Conservation (phyloP, 441 rosid genomes). For the Euphorbia schlechtendalii region DNA sequence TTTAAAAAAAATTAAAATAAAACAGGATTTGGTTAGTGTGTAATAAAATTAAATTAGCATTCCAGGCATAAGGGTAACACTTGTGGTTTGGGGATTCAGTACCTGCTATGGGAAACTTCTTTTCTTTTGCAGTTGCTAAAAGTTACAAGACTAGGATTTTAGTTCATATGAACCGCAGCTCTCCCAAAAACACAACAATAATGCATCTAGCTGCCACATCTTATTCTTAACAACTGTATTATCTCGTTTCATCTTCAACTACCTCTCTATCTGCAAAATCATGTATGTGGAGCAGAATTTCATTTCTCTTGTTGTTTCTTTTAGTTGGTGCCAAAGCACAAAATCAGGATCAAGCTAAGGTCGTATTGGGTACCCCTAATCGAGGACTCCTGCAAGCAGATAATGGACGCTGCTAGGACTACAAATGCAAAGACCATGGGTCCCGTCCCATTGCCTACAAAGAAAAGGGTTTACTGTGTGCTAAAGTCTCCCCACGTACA, state of each 20-base stretch:
- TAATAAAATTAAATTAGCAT: not conserved
- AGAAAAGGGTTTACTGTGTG: slow-evolving; percentile 84
- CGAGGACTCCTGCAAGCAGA: slow-evolving; percentile 97
- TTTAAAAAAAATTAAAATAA: not conserved
- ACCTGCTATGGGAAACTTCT: not conserved
- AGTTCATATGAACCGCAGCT: not conserved
- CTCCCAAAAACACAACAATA: not conserved
- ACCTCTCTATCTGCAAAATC: not conserved
- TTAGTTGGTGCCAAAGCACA: slow-evolving; percentile 94
- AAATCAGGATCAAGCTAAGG: slow-evolving; percentile 91
- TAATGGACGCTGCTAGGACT: slow-evolving; percentile 76
- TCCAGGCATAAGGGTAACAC: too few species aligned
- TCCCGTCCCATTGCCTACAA: slow-evolving; percentile 92
- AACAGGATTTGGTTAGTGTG: not conserved
- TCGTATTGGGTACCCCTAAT: slow-evolving; percentile 90
- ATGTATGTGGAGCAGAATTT: not conserved
- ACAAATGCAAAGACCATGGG: slow-evolving; percentile 95
- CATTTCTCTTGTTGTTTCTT: slow-evolving; percentile 6
- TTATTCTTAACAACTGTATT: not conserved
- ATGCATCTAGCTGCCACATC: not conserved
- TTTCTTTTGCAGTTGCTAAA: too few species aligned
- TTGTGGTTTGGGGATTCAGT: not conserved
- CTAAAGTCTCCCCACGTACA: slow-evolving; percentile 96
- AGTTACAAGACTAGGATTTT: not conserved
- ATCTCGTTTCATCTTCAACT: not conserved